Percentiles rank a stretch among this genome's conserved stretches.
phyloP scores from a whole-genome alignment of 176 grass and related monocot genomes.

The Neostapfia colusana region DNA sequence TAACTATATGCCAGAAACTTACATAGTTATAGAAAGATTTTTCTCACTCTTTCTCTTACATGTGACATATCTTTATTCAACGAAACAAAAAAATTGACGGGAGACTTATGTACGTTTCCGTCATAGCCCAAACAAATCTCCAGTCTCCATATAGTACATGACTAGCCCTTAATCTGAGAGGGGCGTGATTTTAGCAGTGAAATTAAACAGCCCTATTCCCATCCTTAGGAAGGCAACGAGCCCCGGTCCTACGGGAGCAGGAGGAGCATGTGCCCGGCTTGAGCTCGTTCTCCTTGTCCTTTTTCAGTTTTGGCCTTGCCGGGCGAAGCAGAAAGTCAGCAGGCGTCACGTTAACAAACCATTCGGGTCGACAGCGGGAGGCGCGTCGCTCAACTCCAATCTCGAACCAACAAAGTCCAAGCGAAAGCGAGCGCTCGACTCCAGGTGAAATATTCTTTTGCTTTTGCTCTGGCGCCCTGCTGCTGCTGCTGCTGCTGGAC shows the following conservation, averaged over 20 bases:
- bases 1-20: too few relatives aligned
- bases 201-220: not conserved
- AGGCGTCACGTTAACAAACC: not conserved
- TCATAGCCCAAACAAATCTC: not conserved
- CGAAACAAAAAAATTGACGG: not conserved
- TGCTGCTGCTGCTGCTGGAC: not conserved
- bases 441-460: conserved; percentile 39
- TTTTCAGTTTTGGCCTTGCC: not conserved
- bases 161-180: too few relatives aligned
- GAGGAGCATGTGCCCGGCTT: not conserved
- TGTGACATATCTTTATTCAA: too few relatives aligned
- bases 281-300: not conserved
- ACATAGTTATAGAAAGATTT: too few relatives aligned
- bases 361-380: too few relatives aligned
- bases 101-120: conserved; percentile 23
- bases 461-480: not conserved
- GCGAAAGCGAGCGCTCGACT: conserved; percentile 21
- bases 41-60: too few relatives aligned
- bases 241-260: not conserved
- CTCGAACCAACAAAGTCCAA: conserved; percentile 2
- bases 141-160: not conserved
- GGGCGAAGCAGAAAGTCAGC: conserved; percentile 20
- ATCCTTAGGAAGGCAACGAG: not conserved
- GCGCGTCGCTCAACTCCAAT: not conserved
- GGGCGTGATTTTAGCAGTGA: not conserved